Evolutionary conservation across 108 stramenopile species (phyloP).

Genomic region (Nannochloropsis granulata): DNA sequence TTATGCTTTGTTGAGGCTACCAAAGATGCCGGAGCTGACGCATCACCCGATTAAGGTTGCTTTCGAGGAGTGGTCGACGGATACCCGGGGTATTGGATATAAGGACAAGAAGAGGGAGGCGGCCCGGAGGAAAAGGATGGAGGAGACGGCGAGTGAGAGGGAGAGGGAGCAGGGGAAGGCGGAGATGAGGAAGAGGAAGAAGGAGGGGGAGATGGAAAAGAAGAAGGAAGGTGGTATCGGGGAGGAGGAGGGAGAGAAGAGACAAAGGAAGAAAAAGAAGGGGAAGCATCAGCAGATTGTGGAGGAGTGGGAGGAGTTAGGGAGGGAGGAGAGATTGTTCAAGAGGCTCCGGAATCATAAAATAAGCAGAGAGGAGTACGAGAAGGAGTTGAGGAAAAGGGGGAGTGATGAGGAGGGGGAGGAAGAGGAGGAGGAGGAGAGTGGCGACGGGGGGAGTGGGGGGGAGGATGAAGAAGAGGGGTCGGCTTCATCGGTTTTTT

Average conservation of each 20-base stretch:
- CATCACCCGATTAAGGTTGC: conserved; percentile 4
- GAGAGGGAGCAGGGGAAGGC: conserved; percentile 50
- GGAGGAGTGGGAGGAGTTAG: conserved; percentile 97
- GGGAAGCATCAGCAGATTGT: conserved; percentile 62
- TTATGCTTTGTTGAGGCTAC: conserved; percentile 76
- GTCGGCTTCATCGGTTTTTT: not conserved
- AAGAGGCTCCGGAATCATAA: conserved; percentile 21
- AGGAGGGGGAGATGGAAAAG: not conserved
- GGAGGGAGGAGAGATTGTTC: conserved; percentile 75
- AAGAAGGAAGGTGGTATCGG: conserved; percentile 43
- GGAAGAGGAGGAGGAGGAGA: not conserved
- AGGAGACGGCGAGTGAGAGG: conserved; percentile 64
- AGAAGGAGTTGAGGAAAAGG: conserved; percentile 12
- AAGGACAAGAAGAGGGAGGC: conserved; percentile 70
- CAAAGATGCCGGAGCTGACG: conserved; percentile 90
- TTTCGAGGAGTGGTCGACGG: conserved; percentile 12
- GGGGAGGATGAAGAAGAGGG: too few species aligned
- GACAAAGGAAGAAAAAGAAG: conserved; percentile 74
- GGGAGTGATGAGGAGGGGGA: not conserved
- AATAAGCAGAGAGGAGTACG: conserved; percentile 21
- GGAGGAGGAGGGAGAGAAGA: conserved; percentile 54
- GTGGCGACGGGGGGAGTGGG: not conserved
- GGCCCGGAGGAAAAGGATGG: conserved; percentile 71
- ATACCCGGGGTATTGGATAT: conserved; percentile 50
- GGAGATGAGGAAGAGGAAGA: conserved; percentile 29